These are phyloP conservation scores for Musa troglodytarum DNA, from an alignment of 176 grass and related monocot species.

Conservation along the genomic window DNA sequence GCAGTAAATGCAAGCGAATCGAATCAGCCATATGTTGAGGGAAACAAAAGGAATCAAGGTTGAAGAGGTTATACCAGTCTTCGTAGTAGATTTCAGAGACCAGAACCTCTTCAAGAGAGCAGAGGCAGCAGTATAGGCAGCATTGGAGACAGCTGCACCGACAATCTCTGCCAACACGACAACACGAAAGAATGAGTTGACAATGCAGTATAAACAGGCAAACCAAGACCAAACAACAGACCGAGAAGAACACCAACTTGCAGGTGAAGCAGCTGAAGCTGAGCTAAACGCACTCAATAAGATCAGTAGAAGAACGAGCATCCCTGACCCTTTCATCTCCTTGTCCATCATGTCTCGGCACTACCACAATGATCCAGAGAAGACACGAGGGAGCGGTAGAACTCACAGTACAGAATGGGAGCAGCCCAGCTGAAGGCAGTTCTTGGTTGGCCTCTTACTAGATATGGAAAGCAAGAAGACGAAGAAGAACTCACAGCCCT, in stretches of 20 bases:
- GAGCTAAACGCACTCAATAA: slow-evolving; percentile 11
- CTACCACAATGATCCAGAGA: not conserved
- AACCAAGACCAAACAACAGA: not conserved
- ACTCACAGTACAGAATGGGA: not conserved
- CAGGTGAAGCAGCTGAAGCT: slow-evolving; percentile 44
- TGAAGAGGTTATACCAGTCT: slow-evolving; percentile 37
- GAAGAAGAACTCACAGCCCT: no score
- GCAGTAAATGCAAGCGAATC: slow-evolving; percentile 2
- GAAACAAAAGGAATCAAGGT: not conserved
- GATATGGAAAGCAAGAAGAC: not conserved
- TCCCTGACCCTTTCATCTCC: not conserved
- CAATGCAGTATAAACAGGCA: not conserved
- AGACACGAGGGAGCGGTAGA: not conserved
- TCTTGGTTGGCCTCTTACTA: not conserved
- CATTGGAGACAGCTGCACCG: slow-evolving; percentile 56
- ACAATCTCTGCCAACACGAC: slow-evolving; percentile 41
- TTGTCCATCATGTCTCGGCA: not conserved
- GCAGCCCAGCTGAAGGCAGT: not conserved
- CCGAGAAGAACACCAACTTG: slow-evolving; percentile 34
- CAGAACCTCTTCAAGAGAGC: slow-evolving; percentile 54
- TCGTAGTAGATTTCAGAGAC: slow-evolving; percentile 66
- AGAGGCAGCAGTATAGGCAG: slow-evolving; percentile 5
- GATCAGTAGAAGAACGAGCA: slow-evolving; percentile 4
- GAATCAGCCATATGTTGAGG: not conserved
- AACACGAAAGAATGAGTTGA: slow-evolving; percentile 5